Conservation (phyloP, 306 rosid species). For the Pyrus pyrifolia region DNA sequence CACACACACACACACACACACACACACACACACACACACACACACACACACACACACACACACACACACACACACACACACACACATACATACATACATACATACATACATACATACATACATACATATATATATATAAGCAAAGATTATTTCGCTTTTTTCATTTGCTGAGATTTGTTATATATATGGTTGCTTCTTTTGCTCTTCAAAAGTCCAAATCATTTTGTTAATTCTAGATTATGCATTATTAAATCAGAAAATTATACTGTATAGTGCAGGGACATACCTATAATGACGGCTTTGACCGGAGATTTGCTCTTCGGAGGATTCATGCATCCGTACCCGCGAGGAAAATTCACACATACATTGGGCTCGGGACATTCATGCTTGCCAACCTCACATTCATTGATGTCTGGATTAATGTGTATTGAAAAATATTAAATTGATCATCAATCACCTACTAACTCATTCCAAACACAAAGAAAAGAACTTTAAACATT, state of each 20-base stretch:
- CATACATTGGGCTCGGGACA: background rate
- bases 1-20: too few species aligned
- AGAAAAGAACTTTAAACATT: background rate
- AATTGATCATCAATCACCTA: background rate
- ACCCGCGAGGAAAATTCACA: background rate
- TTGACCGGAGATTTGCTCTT: background rate
- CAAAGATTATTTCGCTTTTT: background rate
- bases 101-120: too few species aligned
- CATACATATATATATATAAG: too few species aligned
- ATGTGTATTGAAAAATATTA: background rate
- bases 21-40: too few species aligned
- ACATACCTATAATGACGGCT: conserved; percentile 8
- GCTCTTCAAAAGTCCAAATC: background rate
- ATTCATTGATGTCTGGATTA: background rate
- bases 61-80: too few species aligned
- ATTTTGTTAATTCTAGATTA: background rate
- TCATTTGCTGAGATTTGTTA: background rate
- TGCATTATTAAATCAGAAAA: background rate
- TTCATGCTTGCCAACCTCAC: accelerated
- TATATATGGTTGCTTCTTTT: background rate
- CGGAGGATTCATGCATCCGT: background rate
- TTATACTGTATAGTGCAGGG: background rate
- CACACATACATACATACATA: too few species aligned
- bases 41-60: too few species aligned
- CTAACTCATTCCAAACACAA: background rate